Evolutionary conservation across 1,139 yeast genomes (phyloP).

Genomic region (Meyerozyma athensensis): DNA sequence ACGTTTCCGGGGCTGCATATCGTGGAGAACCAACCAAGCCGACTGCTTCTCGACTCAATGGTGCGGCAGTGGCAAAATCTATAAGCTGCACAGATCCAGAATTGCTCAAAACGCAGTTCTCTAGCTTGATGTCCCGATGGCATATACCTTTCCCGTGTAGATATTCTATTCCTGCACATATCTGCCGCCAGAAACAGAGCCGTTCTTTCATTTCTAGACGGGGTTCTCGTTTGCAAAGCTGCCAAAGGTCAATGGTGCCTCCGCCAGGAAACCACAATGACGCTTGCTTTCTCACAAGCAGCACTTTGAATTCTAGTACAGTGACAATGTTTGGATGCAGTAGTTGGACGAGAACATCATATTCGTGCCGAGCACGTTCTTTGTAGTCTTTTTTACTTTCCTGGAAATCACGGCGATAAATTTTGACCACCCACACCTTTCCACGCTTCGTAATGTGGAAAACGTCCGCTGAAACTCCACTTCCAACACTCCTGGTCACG

Average conservation of each 20-base stretch:
- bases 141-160: conserved; percentile 27
- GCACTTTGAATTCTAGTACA: conserved; percentile 20
- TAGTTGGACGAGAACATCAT: conserved; percentile 21
- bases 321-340: conserved; percentile 33
- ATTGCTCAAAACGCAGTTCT: conserved; percentile 28
- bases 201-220: conserved; percentile 14
- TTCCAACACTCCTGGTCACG: neutral
- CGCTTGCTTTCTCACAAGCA: conserved; percentile 16
- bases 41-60: conserved; percentile 17
- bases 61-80: conserved; percentile 32
- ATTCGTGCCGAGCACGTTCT: conserved; percentile 35
- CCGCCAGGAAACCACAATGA: conserved; percentile 30
- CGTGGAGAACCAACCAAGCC: conserved; percentile 50
- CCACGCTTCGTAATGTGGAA: neutral
- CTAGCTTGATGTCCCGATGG: conserved; percentile 42
- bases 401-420: conserved; percentile 7
- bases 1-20: conserved; percentile 48
- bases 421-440: neutral
- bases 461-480: neutral
- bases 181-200: conserved; percentile 32
- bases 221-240: conserved; percentile 10
- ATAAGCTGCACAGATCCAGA: conserved; percentile 29
- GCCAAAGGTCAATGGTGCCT: conserved; percentile 23
- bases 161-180: conserved; percentile 27
- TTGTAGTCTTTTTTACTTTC: conserved; percentile 36